These are phyloP conservation scores for Chenopodium formosanum DNA, from an alignment of 148 eudicot genomes.

Conservation along the genomic window DNA sequence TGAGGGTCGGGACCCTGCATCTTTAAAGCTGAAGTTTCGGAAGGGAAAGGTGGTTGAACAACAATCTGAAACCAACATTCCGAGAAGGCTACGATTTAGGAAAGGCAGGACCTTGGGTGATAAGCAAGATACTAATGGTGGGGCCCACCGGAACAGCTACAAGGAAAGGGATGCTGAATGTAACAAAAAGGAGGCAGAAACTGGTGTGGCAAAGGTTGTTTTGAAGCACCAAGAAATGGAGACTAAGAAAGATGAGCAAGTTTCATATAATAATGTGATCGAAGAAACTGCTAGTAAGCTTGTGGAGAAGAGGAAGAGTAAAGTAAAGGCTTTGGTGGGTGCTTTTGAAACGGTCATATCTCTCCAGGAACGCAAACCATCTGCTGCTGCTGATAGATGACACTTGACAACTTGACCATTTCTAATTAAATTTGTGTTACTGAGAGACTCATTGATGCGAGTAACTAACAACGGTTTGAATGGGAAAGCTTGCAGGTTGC, in stretches of 20 bases:
- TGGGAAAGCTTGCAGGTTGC: constrained; percentile 1
- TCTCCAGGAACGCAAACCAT: constrained; percentile 60
- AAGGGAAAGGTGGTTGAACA: constrained; percentile 63
- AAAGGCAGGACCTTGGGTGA: constrained; percentile 33
- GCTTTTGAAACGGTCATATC: constrained; percentile 93
- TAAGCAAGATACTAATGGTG: constrained; percentile 28
- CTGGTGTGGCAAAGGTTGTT: constrained; percentile 44
- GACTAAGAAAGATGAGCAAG: constrained; percentile 60
- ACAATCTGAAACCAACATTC: constrained; percentile 38
- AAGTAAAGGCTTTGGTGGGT: constrained; percentile 93
- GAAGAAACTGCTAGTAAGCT: constrained; percentile 94
- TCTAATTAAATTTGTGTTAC: not conserved
- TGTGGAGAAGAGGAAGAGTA: constrained; percentile 72
- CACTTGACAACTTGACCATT: not conserved
- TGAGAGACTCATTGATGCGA: constrained; percentile 2
- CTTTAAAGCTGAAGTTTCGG: constrained; percentile 58
- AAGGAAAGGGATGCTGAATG: constrained; percentile 27
- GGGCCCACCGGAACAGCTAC: constrained; percentile 35
- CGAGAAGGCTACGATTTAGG: constrained; percentile 50
- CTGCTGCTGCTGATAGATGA: constrained; percentile 28
- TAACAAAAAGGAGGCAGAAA: constrained; percentile 21
- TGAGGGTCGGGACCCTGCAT: constrained; percentile 28
- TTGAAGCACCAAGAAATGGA: constrained; percentile 80
- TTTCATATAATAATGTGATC: constrained; percentile 65
- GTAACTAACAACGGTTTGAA: not conserved